Conservation (phyloP, 352 stramenopile genomes). For the Halophytophthora batemanensis region DNA sequence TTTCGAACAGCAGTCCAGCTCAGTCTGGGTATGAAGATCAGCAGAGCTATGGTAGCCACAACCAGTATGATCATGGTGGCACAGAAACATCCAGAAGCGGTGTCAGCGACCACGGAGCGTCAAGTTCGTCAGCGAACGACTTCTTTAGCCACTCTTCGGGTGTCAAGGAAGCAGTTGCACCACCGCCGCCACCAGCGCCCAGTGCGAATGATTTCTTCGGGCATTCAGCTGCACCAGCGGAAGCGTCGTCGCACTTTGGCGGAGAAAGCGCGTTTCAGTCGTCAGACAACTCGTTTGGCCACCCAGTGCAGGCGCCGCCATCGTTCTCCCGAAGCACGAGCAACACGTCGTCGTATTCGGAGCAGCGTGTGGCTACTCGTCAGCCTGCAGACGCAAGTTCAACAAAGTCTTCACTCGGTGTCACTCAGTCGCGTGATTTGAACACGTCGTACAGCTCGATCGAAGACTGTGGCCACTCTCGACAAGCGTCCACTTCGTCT, state of each 20-base stretch:
- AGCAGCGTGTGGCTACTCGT: constrained; percentile 17
- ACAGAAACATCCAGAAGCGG: not conserved
- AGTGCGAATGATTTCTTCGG: constrained; percentile 26
- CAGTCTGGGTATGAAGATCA: constrained; percentile 10
- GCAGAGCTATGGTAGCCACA: constrained; percentile 7
- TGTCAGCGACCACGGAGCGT: constrained; percentile 11
- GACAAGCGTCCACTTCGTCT: constrained; percentile 22
- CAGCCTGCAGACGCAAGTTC: constrained; percentile 4
- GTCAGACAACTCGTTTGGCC: constrained; percentile 5
- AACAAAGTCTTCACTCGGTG: constrained; percentile 7
- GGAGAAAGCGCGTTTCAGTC: constrained; percentile 9
- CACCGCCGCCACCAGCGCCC: constrained; percentile 6
- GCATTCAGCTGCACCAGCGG: constrained; percentile 2
- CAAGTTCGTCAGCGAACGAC: constrained; percentile 1
- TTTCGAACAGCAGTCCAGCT: constrained; percentile 12
- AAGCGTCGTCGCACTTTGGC: constrained; percentile 6
- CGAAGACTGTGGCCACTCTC: constrained; percentile 18
- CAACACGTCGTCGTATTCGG: constrained; percentile 33
- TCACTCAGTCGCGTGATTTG: constrained; percentile 11
- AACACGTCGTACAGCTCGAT: constrained; percentile 19
- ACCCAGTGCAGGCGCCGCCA: constrained; percentile 20
- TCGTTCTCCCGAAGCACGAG: constrained; percentile 33
- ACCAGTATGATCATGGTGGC: constrained; percentile 7
- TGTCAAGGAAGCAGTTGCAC: not conserved
- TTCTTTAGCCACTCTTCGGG: not conserved